Evolutionary conservation across 2,329 filamentous ascomycete species (phyloP).

Genomic region (Pseudogymnoascus sp.): DNA sequence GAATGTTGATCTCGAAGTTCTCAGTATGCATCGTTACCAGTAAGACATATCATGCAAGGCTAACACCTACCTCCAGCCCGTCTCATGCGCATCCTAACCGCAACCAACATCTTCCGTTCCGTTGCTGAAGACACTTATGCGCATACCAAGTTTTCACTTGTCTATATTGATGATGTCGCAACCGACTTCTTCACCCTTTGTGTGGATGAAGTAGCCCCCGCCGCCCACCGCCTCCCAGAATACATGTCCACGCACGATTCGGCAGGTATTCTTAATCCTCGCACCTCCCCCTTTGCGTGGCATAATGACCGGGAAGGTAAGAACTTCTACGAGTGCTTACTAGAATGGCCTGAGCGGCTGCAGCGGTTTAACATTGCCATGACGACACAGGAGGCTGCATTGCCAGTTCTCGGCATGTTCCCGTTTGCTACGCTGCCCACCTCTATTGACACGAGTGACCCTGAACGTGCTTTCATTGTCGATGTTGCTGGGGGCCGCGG

Average conservation of each 20-base stretch:
- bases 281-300: conserved; percentile 19
- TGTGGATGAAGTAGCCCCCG: conserved; percentile 19
- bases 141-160: conserved; percentile 25
- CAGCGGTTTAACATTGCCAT: conserved; percentile 20
- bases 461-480: conserved; percentile 6
- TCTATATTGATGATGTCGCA: conserved; percentile 22
- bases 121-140: conserved; percentile 22
- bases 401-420: neutral
- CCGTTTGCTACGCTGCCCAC: neutral
- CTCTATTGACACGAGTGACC: conserved; percentile 10
- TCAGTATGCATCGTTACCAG: conserved; percentile 15
- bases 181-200: conserved; percentile 24
- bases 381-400: conserved; percentile 10
- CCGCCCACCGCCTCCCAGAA: conserved; percentile 18
- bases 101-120: conserved; percentile 24
- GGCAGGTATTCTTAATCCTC: conserved; percentile 13
- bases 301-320: conserved; percentile 18
- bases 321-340: conserved; percentile 22
- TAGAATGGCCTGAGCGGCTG: conserved; percentile 19
- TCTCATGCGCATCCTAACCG: conserved; percentile 25
- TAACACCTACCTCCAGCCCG: conserved; percentile 15
- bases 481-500: conserved; percentile 2
- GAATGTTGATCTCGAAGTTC: conserved; percentile 20
- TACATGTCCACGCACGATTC: conserved; percentile 20
- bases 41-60: neutral